Evolutionary conservation across 2,329 filamentous ascomycete genomes (phyloP).

Genomic region (Tolypocladium paradoxum): DNA sequence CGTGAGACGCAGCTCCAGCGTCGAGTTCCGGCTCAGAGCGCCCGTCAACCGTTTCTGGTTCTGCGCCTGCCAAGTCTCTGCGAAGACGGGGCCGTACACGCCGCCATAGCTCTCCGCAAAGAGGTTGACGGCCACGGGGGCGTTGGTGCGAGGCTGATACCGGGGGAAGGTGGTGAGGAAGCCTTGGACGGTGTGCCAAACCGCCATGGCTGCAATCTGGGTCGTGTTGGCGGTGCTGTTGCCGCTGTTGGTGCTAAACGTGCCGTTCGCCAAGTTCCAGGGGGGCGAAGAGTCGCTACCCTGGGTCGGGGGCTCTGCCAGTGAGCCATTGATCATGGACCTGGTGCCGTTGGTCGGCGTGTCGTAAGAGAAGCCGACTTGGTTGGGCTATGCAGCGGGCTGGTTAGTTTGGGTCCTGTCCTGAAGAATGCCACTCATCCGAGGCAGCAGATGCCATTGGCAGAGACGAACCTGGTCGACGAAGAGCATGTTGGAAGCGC

Average conservation of each 20-base stretch:
- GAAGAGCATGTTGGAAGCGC: slow-evolving; percentile 42
- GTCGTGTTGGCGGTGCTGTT: slow-evolving; percentile 44
- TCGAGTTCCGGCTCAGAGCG: slow-evolving; percentile 34
- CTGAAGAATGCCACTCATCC: neutral
- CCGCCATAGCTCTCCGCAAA: slow-evolving; percentile 64
- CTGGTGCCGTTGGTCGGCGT: slow-evolving; percentile 49
- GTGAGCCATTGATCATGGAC: slow-evolving; percentile 30
- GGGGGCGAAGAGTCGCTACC: slow-evolving; percentile 9
- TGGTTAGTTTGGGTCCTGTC: neutral
- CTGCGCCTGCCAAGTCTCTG: slow-evolving; percentile 47
- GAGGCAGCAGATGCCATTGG: neutral
- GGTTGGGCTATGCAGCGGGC: slow-evolving; percentile 44
- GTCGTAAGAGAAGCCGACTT: slow-evolving; percentile 61
- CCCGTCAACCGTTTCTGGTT: slow-evolving; percentile 46
- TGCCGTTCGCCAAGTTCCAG: slow-evolving; percentile 46
- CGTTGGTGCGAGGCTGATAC: slow-evolving; percentile 39
- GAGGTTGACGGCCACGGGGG: slow-evolving; percentile 47
- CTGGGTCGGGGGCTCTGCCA: slow-evolving; percentile 15
- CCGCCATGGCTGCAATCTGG: slow-evolving; percentile 42
- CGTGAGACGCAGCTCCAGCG: slow-evolving; percentile 47
- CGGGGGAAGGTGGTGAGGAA: slow-evolving; percentile 49
- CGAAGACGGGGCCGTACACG: slow-evolving; percentile 57
- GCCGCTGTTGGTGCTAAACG: slow-evolving; percentile 46
- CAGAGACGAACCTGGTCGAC: slow-evolving; percentile 37
- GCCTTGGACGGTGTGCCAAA: slow-evolving; percentile 56